phyloP scores from a whole-genome alignment of 805 yeast genomes.

The Wickerhamomyces canadensis region DNA sequence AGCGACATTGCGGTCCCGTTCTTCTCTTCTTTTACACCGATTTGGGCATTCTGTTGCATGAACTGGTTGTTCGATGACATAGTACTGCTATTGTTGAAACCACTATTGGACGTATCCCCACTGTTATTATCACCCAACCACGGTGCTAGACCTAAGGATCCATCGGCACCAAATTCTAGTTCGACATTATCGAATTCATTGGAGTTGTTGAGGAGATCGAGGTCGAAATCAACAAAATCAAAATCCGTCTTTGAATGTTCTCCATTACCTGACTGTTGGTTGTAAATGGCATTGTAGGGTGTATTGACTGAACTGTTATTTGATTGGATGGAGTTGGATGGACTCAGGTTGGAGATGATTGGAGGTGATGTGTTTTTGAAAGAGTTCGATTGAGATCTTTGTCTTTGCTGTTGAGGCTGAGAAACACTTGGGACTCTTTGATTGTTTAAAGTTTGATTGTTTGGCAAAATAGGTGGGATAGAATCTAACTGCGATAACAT shows the following conservation, averaged over 20 bases:
- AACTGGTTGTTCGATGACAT: no score
- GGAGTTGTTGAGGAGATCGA: slow-evolving; percentile 9
- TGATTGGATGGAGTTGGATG: background rate
- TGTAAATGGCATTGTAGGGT: no score
- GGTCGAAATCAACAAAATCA: slow-evolving; percentile 3
- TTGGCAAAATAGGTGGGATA: slow-evolving; percentile 22
- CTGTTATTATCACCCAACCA: slow-evolving; percentile 43
- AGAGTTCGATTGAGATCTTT: background rate
- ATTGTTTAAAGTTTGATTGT: slow-evolving; percentile 4
- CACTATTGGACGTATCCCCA: slow-evolving; percentile 4
- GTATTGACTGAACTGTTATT: no score
- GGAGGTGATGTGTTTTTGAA: background rate
- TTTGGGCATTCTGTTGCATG: no score
- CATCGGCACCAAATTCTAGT: slow-evolving; percentile 73
- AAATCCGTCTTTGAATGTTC: background rate
- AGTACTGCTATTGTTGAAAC: background rate
- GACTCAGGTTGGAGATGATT: no score
- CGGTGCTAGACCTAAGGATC: slow-evolving; percentile 71
- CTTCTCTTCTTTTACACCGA: no score
- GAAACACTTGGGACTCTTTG: slow-evolving; percentile 11
- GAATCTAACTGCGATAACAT: slow-evolving; percentile 23
- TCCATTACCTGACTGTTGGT: no score
- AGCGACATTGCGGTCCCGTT: slow-evolving; percentile 11
- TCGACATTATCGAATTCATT: slow-evolving; percentile 21
- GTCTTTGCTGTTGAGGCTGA: background rate